Percentiles rank a stretch among this genome's conserved stretches.
Evolutionary conservation across 2,329 filamentous ascomycete genomes (phyloP).

Genomic region (Penicillium sp.): DNA sequence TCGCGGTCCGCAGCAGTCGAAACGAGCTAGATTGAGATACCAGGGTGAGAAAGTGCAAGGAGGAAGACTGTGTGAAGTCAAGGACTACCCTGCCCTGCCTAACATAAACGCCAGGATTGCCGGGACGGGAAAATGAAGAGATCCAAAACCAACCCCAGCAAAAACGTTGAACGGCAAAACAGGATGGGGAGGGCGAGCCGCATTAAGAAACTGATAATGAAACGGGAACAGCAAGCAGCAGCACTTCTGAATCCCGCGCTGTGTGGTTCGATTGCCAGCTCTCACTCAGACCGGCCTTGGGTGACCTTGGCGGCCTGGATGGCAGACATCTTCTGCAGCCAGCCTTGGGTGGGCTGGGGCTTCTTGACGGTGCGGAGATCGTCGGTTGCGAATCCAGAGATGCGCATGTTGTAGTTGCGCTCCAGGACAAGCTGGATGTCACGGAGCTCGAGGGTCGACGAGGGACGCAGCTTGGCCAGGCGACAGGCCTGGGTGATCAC

Average conservation of each 20-base stretch:
- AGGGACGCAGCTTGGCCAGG: conserved; percentile 89
- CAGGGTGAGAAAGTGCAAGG: background rate
- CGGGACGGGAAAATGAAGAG: background rate
- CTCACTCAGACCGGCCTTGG: conserved; percentile 45
- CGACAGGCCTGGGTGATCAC: conserved; percentile 85
- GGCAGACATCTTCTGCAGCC: conserved; percentile 97
- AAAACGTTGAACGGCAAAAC: background rate
- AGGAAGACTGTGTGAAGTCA: background rate
- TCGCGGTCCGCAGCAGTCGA: background rate
- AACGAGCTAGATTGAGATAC: background rate
- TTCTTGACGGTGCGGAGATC: conserved; percentile 94
- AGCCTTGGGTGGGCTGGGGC: conserved; percentile 81
- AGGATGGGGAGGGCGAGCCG: background rate
- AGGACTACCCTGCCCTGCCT: background rate
- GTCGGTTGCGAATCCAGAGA: conserved; percentile 92
- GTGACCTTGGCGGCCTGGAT: conserved; percentile 86
- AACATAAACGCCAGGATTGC: background rate
- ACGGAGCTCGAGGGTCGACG: conserved; percentile 84
- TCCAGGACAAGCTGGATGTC: conserved; percentile 83
- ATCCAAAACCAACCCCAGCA: background rate
- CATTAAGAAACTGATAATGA: background rate
- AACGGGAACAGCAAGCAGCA: background rate
- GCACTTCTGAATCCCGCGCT: background rate
- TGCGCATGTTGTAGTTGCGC: conserved; percentile 84
- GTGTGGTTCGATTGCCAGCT: background rate